phyloP scores from a whole-genome alignment of 164 flowering plant genomes.

The Umbellularia californica region DNA sequence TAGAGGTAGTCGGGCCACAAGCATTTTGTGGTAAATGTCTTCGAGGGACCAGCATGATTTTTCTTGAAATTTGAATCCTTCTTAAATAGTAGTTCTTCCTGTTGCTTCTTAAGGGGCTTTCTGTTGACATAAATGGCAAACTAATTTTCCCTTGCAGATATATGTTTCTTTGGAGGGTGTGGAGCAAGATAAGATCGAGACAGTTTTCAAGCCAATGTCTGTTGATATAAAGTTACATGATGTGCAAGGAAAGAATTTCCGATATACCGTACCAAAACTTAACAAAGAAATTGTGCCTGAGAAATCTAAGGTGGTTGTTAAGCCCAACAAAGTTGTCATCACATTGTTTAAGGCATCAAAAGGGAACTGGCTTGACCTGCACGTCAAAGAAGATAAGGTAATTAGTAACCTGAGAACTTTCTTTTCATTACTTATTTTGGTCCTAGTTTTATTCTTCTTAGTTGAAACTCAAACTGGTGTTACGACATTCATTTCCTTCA shows the following conservation, averaged over 20 bases:
- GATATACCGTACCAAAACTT: slow-evolving; percentile 72
- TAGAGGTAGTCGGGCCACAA: background rate
- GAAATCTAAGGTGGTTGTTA: slow-evolving; percentile 68
- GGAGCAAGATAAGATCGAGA: slow-evolving; percentile 69
- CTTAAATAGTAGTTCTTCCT: background rate
- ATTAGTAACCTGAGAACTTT: background rate
- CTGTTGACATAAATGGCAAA: background rate
- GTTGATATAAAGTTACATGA: slow-evolving; percentile 77
- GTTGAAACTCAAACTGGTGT: too few relatives aligned
- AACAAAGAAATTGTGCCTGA: slow-evolving; percentile 76
- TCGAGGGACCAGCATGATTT: background rate
- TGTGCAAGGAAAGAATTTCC: slow-evolving; percentile 82
- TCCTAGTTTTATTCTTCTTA: background rate
- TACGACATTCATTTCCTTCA: too few relatives aligned
- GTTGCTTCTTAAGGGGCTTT: too few relatives aligned
- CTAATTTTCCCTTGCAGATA: slow-evolving; percentile 29
- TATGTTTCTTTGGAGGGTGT: slow-evolving; percentile 77
- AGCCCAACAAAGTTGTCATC: slow-evolving; percentile 68
- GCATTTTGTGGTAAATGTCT: background rate
- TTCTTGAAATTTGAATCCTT: background rate
- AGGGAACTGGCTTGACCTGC: slow-evolving; percentile 87
- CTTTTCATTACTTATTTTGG: background rate
- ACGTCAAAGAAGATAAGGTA: slow-evolving; percentile 94
- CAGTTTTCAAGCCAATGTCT: slow-evolving; percentile 60
- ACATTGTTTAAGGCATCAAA: slow-evolving; percentile 75